Base-by-base conservation (phyloP, 2,329 filamentous ascomycete genomes). In the Sphaerulina populicola region DNA sequence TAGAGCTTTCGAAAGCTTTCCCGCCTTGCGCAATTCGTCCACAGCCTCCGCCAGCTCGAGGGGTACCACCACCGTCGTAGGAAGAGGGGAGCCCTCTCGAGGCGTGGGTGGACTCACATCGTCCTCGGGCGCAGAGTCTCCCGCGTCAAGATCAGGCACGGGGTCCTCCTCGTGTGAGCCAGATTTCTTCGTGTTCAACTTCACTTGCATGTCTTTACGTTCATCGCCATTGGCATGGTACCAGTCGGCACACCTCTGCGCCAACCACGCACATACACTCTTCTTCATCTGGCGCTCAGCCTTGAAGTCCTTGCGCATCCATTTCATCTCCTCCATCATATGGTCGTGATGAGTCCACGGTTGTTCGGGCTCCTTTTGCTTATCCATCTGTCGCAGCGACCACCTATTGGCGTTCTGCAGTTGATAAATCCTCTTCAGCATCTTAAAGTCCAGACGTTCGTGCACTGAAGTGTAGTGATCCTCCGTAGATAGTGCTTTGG, bases 231-330 rank as follows among this genome's bases (percentile, higher is more conserved):
- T 76, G 35, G 84, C 79, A 18, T 78, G 76, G 35, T 88, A 78
- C 80, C 88, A 98, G 60, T 91, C 83, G 0, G 85, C 87, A 68
- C 91, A 97, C 62, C 85, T 86, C 62, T 83, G 75, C 1, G 89
- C 93, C 53, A 95, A 75, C 51, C 83, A 88, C 52, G 83, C 84
- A 4, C 90, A 90, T 33, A 85, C 79, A 2, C 85, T 80, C 64
- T 81, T 82, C 71, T 96, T 97, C 89, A 90, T 95, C 66, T 94
- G 95, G 37, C 88, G 77, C 68, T 97, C 93, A 69, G 96, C 88
- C 46, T 86, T 80, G 64, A 96, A 97, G 69, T 98, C 93, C 1
- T 89, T 96, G 45, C 90, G 81, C 88, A 98, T 94, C 91, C 91
- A 97, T 68, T 90, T 94, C 79, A 91, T 88, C 72, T 98, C 90